phyloP scores from a whole-genome alignment of 768 basidiomycete genomes.

The Rhizopogon roseolus region DNA sequence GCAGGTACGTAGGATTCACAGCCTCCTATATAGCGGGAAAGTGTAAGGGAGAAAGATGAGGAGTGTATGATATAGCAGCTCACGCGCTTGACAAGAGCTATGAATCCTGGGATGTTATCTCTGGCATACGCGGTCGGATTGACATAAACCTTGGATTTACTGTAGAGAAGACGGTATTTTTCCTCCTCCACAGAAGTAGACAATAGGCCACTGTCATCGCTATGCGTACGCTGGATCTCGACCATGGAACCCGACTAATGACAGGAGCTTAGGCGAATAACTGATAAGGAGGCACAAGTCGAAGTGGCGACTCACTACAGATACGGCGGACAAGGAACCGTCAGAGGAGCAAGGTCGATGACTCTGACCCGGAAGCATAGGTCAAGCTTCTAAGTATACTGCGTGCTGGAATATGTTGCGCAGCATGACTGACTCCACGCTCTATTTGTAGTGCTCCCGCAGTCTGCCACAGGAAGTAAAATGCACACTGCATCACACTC shows the following conservation, averaged over 20 bases:
- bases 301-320: slow-evolving; percentile 31
- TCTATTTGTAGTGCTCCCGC: slow-evolving; percentile 5
- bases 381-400: neutral
- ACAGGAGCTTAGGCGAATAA: slow-evolving; percentile 7
- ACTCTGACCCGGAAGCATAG: slow-evolving; percentile 15
- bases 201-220: slow-evolving; percentile 5
- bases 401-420: neutral
- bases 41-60: slow-evolving; percentile 6
- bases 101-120: slow-evolving; percentile 94
- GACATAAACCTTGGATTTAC: slow-evolving; percentile 93
- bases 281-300: slow-evolving; percentile 1
- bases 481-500: neutral
- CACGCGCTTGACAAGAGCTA: slow-evolving; percentile 86
- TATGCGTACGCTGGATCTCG: slow-evolving; percentile 52
- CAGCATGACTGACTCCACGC: neutral
- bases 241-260: slow-evolving; percentile 61
- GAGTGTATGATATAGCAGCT: slow-evolving; percentile 22
- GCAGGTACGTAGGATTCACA: slow-evolving; percentile 67
- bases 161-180: slow-evolving; percentile 75
- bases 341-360: slow-evolving; percentile 34
- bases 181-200: slow-evolving; percentile 42
- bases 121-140: slow-evolving; percentile 89
- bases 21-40: slow-evolving; percentile 50
- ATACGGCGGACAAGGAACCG: slow-evolving; percentile 41
- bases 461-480: slow-evolving; percentile 14